phyloP scores from a whole-genome alignment of 176 grass and related monocot genomes.

The Bothriochloa decipiens region DNA sequence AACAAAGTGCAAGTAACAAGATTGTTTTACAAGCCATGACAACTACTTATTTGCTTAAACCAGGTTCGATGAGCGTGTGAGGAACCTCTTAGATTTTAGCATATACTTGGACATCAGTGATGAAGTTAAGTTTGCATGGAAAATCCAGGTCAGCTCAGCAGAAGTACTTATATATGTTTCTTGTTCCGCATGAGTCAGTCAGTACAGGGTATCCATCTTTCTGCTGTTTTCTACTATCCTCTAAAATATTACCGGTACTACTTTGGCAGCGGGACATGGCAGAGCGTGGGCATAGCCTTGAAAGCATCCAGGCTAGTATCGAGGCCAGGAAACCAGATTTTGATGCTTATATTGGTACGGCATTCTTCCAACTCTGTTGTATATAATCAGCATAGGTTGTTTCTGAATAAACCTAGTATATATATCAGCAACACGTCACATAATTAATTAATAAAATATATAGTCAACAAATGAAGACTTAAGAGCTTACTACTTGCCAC shows the following conservation, averaged over 20 bases:
- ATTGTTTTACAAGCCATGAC: neutral
- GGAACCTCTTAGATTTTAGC: constrained; percentile 90
- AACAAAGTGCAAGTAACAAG: neutral
- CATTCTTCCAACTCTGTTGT: constrained; percentile 32
- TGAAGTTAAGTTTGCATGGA: constrained; percentile 96
- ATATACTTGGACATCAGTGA: constrained; percentile 93
- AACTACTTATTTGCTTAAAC: constrained; percentile 18
- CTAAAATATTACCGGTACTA: neutral
- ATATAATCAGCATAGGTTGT: neutral
- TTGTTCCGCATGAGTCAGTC: constrained; percentile 26
- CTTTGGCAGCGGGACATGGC: constrained; percentile 85
- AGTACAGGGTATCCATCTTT: neutral
- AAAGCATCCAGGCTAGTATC: constrained; percentile 90
- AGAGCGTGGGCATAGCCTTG: constrained; percentile 92
- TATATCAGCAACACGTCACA: constrained; percentile 12
- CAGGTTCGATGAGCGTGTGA: constrained; percentile 88
- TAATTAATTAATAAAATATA: constrained; percentile 1
- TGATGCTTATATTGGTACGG: constrained; percentile 80
- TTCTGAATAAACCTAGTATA: neutral
- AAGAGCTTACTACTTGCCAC: constrained; percentile 25
- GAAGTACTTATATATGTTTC: neutral
- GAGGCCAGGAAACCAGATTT: constrained; percentile 89
- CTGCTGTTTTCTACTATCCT: neutral
- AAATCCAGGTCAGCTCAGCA: constrained; percentile 79
- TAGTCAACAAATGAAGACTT: constrained; percentile 19